phyloP scores from a whole-genome alignment of 2,329 filamentous ascomycete species.

The Didymella segeticola region DNA sequence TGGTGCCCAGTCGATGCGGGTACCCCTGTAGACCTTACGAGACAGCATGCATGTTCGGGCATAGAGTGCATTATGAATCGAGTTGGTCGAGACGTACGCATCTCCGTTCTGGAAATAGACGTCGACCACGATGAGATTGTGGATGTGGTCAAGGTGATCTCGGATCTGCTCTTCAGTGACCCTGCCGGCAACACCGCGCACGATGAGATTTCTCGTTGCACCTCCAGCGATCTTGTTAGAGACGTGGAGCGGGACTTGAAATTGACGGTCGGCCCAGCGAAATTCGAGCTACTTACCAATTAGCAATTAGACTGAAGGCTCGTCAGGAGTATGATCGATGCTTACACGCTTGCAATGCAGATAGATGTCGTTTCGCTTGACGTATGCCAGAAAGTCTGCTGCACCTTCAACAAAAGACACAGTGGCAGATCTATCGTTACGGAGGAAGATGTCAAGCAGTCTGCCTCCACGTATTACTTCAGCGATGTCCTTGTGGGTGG shows the following conservation, averaged over 20 bases:
- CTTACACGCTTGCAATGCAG: conserved; percentile 72
- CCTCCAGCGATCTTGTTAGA: conserved; percentile 68
- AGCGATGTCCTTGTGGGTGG: conserved; percentile 70
- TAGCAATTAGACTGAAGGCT: background rate
- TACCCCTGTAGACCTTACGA: conserved; percentile 70
- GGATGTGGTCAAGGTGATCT: conserved; percentile 80
- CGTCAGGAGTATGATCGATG: background rate
- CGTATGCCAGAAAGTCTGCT: conserved; percentile 67
- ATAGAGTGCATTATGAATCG: conserved; percentile 76
- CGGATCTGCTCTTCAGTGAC: conserved; percentile 70
- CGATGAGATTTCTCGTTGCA: conserved; percentile 75
- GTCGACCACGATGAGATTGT: conserved; percentile 75
- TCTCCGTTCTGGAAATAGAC: conserved; percentile 65
- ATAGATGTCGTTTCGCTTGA: conserved; percentile 70
- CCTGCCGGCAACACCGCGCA: conserved; percentile 63
- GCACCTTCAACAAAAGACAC: conserved; percentile 73
- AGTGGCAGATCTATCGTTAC: conserved; percentile 65
- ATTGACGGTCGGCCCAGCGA: conserved; percentile 75
- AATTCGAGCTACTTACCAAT: conserved; percentile 64
- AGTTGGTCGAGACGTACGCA: conserved; percentile 77
- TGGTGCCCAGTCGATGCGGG: conserved; percentile 71
- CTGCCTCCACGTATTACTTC: conserved; percentile 72
- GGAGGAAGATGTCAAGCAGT: conserved; percentile 72
- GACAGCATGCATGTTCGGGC: conserved; percentile 80
- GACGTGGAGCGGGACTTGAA: conserved; percentile 68